These are phyloP conservation scores for Rhododendron ferrugineum DNA, from an alignment of 148 eudicot genomes.

Conservation along the genomic window DNA sequence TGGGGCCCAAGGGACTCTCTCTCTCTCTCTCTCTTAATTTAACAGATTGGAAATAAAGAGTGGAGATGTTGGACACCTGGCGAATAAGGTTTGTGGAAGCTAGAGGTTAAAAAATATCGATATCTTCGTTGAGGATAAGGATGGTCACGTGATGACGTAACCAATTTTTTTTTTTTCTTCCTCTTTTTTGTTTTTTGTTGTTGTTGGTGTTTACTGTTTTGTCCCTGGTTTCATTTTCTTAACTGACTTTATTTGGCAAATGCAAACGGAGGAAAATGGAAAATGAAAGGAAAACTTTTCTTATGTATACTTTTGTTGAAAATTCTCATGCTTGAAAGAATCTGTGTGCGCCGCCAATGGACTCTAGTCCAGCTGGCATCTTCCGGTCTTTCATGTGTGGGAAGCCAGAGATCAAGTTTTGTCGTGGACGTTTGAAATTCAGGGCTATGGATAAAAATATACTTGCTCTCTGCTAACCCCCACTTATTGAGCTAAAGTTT, in stretches of 20 bases:
- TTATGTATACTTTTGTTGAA: not conserved
- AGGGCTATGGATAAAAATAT: too few species aligned
- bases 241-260: not conserved
- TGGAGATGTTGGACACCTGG: conserved; percentile 20
- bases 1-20: not conserved
- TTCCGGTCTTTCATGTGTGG: too few species aligned
- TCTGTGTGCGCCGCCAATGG: too few species aligned
- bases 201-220: not conserved
- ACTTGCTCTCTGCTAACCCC: too few species aligned
- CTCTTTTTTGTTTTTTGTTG: not conserved
- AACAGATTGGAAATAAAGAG: conserved; percentile 5
- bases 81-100: conserved; percentile 10
- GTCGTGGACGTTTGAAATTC: too few species aligned
- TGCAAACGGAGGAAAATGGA: not conserved
- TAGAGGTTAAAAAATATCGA: too few species aligned
- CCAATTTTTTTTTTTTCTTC: not conserved
- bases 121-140: conserved; percentile 14
- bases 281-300: not conserved
- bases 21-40: too few species aligned
- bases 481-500: too few species aligned
- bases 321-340: too few species aligned
- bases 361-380: too few species aligned
- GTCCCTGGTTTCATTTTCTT: not conserved
- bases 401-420: too few species aligned
- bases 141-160: conserved; percentile 15